A percentile compares a stretch with the other conserved stretches of the same genome.
phyloP scores from a whole-genome alignment of 768 basidiomycete genomes.

The Serendipita sp. region DNA sequence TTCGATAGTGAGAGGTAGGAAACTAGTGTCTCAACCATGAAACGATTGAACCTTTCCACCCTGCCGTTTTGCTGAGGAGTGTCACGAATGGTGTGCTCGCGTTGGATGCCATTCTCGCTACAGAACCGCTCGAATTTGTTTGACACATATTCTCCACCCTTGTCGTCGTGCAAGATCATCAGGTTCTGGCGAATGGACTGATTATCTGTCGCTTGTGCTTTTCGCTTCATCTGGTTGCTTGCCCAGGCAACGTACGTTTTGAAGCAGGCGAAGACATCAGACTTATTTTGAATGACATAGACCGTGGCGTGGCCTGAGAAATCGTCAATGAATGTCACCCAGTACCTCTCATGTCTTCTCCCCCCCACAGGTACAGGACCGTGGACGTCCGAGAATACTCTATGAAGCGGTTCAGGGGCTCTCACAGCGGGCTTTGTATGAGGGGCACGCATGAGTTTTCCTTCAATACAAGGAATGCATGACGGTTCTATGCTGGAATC shows the following conservation, averaged over 20 bases:
- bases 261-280: constrained; percentile 7
- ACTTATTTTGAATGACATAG: constrained; percentile 1
- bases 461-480: constrained; percentile 6
- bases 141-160: constrained; percentile 11
- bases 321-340: constrained; percentile 9
- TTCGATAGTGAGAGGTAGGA: neutral
- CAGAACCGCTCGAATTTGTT: neutral
- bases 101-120: constrained; percentile 3
- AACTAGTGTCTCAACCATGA: neutral
- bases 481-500: neutral
- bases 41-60: constrained; percentile 8
- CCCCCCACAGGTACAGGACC: neutral
- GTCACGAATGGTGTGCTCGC: constrained; percentile 5
- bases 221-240: constrained; percentile 4
- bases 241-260: neutral
- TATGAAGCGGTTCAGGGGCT: neutral
- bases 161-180: constrained; percentile 6
- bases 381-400: constrained; percentile 3
- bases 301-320: neutral
- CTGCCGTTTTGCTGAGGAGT: constrained; percentile 11
- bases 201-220: neutral
- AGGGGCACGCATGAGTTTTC: constrained; percentile 6
- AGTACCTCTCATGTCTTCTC: constrained; percentile 6
- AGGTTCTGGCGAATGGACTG: neutral
- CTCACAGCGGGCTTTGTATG: neutral